Evolutionary conservation across 106 monocot genomes (phyloP).

Genomic region (Acanthochlamys bracteata): DNA sequence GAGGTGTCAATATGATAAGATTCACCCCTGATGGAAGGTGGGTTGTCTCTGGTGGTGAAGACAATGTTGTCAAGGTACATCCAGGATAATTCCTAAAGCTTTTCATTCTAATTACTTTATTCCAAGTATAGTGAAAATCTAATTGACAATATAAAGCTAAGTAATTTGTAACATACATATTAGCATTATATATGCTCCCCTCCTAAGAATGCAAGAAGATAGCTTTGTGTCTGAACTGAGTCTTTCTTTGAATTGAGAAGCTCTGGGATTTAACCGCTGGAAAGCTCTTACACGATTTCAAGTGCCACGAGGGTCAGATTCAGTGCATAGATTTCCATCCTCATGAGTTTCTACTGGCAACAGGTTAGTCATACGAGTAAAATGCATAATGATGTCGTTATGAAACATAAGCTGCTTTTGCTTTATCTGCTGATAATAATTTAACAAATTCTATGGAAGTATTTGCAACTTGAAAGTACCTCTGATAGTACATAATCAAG

Average conservation of each 20-base stretch:
- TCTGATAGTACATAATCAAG: too few species aligned
- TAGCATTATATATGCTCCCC: background rate
- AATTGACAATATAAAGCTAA: background rate
- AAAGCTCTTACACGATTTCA: constrained; percentile 91
- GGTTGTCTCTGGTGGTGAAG: constrained; percentile 97
- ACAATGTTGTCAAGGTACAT: constrained; percentile 76
- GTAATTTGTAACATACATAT: background rate
- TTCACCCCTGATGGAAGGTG: constrained; percentile 97
- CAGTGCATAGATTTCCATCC: constrained; percentile 99
- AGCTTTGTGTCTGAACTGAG: too few species aligned
- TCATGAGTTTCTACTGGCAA: constrained; percentile 94
- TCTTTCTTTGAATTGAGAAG: constrained; percentile 25
- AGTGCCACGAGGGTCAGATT: constrained; percentile 81
- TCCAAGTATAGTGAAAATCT: background rate
- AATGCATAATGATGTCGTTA: background rate
- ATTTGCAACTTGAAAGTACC: too few species aligned
- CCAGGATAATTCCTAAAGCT: background rate
- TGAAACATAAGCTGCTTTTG: too few species aligned
- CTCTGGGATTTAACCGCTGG: constrained; percentile 99
- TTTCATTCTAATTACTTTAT: background rate
- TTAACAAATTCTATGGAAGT: too few species aligned
- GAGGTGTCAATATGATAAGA: constrained; percentile 84
- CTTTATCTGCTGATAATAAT: too few species aligned
- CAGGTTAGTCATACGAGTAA: constrained; percentile 37
- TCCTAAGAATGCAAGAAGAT: background rate